Evolutionary conservation across 2,329 filamentous ascomycete genomes (phyloP), one percentile per base, ranked within the genome.

Genomic region (Pseudogymnoascus sp.): DNA sequence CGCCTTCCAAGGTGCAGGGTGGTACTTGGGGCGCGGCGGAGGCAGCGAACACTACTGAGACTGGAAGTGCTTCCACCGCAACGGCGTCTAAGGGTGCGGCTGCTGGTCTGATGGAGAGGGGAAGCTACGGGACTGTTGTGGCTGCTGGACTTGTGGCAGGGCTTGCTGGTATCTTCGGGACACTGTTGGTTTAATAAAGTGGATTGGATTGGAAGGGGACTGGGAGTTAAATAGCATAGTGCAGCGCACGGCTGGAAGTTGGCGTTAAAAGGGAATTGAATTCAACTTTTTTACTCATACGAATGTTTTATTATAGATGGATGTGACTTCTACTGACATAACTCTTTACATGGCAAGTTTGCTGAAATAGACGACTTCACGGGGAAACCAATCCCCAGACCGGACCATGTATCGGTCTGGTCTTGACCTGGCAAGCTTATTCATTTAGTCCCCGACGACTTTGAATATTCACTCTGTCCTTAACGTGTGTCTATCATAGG

Each of bases 11-110:
- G 13, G 65, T 70, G 48, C 65, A 69, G 61, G 69, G 69, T 34
- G 69, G 69, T 48, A 61, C 66, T n/a, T 14, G 69, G 16, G 66
- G 63, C 2, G 57, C 65, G 8, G 64, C 65, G 3, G 16, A n/a
- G 13, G 61, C 6, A 7, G 5, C 19, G 10, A 23, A 11, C 6
- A 23, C 23, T 0, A 51, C 45, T 1, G 45, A 16, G 14, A 51
- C 21, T 2, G 45, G 43, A 4, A 7, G 6, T 25, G 13, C 43
- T 11, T 14, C 45, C 6, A 51, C 45, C 6, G 23, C 45, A 2
- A 3, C 23, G 1, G 6, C 4, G 45, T 25, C 21, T 2, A 51
- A 23, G 1, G 45, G 45, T 4, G 45, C 45, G 13, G 45, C 45
- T 1, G 14, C 45, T 8, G 45, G 45, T 1, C 2, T 51, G 23